Conservation (phyloP, 257 asterid species). For the Avicennia marina region DNA sequence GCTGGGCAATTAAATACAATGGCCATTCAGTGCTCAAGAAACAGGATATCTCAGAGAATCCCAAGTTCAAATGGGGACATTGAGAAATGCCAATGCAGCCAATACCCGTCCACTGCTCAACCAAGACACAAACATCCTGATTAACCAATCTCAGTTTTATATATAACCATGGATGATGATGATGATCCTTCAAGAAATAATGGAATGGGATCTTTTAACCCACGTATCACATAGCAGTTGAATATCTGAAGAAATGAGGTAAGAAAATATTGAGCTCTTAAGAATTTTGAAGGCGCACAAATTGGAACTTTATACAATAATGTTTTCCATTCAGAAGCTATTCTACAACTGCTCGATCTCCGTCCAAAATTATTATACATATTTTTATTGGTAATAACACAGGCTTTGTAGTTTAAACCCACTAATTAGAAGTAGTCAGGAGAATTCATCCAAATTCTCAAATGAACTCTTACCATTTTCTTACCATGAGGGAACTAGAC, state of each 20-base stretch:
- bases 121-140: not conserved
- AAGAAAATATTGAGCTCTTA: not conserved
- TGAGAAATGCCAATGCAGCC: not conserved
- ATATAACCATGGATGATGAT: not conserved
- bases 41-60: not conserved
- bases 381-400: too few species aligned
- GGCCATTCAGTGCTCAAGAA: not conserved
- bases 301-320: not conserved
- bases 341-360: too few species aligned
- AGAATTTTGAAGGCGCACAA: not conserved
- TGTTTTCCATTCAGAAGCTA: too few species aligned
- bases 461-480: not conserved
- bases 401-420: too few species aligned
- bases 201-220: not conserved
- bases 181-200: conserved; percentile 5
- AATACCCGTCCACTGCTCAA: too few species aligned
- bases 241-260: not conserved
- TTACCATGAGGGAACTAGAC: not conserved
- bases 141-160: not conserved
- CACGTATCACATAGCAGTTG: not conserved
- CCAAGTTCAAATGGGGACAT: not conserved
- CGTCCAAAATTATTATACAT: not conserved
- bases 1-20: not conserved
- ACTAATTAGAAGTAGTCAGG: not conserved
- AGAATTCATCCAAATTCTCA: not conserved